Evolutionary conservation across 2,329 filamentous ascomycete species (phyloP), one percentile per base, ranked within the genome.

Genomic region (Ceratocystis harringtonii): DNA sequence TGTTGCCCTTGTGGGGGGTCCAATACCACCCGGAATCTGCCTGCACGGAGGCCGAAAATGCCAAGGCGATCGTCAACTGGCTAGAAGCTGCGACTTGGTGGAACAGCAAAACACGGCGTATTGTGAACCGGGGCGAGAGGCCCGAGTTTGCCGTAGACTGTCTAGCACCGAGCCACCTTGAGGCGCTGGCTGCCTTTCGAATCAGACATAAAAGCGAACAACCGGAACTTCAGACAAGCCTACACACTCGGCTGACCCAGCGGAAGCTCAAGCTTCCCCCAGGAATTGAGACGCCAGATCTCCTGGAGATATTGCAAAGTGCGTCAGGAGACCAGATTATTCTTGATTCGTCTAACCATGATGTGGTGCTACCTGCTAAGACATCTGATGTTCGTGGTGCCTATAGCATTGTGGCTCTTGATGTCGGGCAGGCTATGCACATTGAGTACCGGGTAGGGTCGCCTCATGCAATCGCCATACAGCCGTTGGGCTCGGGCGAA

Each of bases 21-120:
- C 92, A 96, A 72, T 96, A 94, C 70, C 91, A 96, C 71, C 91
- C 91, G 0, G 91, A 96, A 74, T 95, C 90, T 0, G 83, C 90
- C 15, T 95, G 90, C 73, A 95, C 91, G 3, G 88, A 89, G 48
- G 75, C 78, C 2, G 80, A 81, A 67, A 86, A 88, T 1, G 81
- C 80, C 22, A 76, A 77, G 15, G 78, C 95, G 30, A 78, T 95
- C 44, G 74, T 74, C 62, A 90, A 89, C 71, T 96, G 91, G 90
- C 94, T 91, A 80, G 72, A 74, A 3, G 78, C 84, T 71, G 85
- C 85, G 0, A 75, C 79, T 65, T 72, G 74, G 52, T 91, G 87
- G 83, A 88, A 86, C 61, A 70, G 75, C 41, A 66, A 67, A 15
- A 69, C 69, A 66, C n/a, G 43, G 67, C 3, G 62, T 63, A 19